phyloP scores from a whole-genome alignment of 768 basidiomycete species.

The Scleroderma bovista region DNA sequence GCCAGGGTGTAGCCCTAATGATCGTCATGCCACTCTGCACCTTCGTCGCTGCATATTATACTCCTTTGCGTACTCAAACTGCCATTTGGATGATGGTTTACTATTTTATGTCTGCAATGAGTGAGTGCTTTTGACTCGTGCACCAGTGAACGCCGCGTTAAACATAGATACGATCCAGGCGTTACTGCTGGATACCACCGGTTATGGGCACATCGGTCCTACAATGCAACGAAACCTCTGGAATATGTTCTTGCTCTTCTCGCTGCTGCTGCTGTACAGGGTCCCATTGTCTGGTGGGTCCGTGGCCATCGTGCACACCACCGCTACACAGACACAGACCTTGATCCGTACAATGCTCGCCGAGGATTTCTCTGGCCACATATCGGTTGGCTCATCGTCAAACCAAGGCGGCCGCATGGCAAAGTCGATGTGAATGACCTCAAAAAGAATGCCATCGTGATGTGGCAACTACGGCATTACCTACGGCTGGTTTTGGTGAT shows the following conservation, averaged over 20 bases:
- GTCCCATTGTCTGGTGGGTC: slow-evolving; percentile 55
- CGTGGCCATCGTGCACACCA: slow-evolving; percentile 51
- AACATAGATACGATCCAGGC: slow-evolving; percentile 4
- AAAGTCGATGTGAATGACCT: slow-evolving; percentile 44
- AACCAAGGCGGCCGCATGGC: slow-evolving; percentile 43
- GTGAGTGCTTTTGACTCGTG: slow-evolving; percentile 32
- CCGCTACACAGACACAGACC: slow-evolving; percentile 50
- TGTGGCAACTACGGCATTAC: slow-evolving; percentile 51
- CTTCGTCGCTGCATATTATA: slow-evolving; percentile 59
- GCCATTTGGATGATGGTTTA: slow-evolving; percentile 51
- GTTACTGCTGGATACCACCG: slow-evolving; percentile 46
- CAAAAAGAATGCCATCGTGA: not conserved
- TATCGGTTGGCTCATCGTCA: slow-evolving; percentile 49
- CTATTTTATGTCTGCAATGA: slow-evolving; percentile 70
- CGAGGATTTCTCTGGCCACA: slow-evolving; percentile 47
- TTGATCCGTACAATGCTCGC: slow-evolving; percentile 53
- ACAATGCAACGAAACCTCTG: slow-evolving; percentile 43
- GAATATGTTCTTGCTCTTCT: slow-evolving; percentile 42
- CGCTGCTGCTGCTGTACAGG: slow-evolving; percentile 47
- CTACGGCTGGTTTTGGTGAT: slow-evolving; percentile 36
- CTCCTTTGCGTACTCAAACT: slow-evolving; percentile 61
- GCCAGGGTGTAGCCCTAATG: slow-evolving; percentile 55
- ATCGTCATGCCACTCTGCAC: slow-evolving; percentile 65
- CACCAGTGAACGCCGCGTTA: not conserved
- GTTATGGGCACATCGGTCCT: slow-evolving; percentile 51